Percentiles rank a stretch among this genome's conserved stretches.
phyloP scores from a whole-genome alignment of 164 flowering plant species.

The Macadamia integrifolia region DNA sequence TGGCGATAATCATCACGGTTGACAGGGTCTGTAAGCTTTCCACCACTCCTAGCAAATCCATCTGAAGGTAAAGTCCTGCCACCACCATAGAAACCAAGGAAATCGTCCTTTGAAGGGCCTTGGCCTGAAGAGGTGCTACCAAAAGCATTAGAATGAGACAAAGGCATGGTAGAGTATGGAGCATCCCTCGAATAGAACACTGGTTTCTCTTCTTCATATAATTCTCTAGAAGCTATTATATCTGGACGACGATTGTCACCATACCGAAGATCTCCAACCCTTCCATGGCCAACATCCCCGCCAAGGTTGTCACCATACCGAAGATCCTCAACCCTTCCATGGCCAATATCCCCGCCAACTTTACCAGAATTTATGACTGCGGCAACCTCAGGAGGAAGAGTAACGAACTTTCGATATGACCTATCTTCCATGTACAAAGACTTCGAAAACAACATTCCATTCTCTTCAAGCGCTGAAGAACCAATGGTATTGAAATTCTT shows the following conservation, averaged over 20 bases:
- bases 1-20: slow-evolving; percentile 8
- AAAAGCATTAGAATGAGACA: slow-evolving; percentile 22
- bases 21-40: slow-evolving; percentile 6
- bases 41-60: slow-evolving; percentile 14
- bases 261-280: slow-evolving; percentile 12
- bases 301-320: slow-evolving; percentile 7
- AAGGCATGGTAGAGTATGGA: slow-evolving; percentile 13
- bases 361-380: slow-evolving; percentile 3
- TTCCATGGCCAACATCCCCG: slow-evolving; percentile 6
- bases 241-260: slow-evolving; percentile 6
- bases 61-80: slow-evolving; percentile 4
- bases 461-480: slow-evolving; percentile 18
- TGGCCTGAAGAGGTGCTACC: slow-evolving; percentile 17
- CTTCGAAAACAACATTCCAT: slow-evolving; percentile 13
- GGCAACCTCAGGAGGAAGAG: slow-evolving; percentile 11
- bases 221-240: slow-evolving; percentile 11
- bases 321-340: slow-evolving; percentile 12
- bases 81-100: slow-evolving; percentile 7
- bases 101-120: slow-evolving; percentile 17
- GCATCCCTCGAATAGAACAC: slow-evolving; percentile 17
- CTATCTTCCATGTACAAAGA: slow-evolving; percentile 18
- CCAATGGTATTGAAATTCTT: slow-evolving; percentile 13
- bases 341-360: slow-evolving; percentile 8
- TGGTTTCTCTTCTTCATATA: slow-evolving; percentile 16
- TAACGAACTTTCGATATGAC: slow-evolving; percentile 5